Conservation (phyloP, 1,284 basidiomycete species). For the Pseudozyma flocculosa region DNA sequence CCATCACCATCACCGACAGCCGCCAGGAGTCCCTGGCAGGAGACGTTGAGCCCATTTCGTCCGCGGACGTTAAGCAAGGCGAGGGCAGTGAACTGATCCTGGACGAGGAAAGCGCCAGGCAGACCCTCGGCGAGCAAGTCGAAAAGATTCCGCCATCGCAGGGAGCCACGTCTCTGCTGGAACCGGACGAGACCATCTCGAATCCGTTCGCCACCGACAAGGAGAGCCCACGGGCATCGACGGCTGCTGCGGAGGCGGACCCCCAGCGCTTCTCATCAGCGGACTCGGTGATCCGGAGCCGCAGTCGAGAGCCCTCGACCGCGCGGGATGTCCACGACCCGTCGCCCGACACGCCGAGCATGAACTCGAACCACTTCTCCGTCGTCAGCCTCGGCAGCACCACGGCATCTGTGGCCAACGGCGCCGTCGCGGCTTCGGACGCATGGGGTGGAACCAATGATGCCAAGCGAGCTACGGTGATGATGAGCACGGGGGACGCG, state of each 20-base stretch:
- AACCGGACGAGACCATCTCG: constrained; percentile 46
- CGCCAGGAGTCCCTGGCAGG: neutral
- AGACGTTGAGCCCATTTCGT: neutral
- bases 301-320: neutral
- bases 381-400: constrained; percentile 34
- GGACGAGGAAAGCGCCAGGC: constrained; percentile 30
- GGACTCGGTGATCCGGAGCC: neutral
- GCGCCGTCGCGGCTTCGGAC: neutral
- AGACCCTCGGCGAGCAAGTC: constrained; percentile 8
- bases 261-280: neutral
- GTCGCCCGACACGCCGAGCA: constrained; percentile 17
- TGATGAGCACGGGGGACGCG: neutral
- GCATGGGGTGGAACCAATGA: neutral
- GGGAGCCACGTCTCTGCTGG: constrained; percentile 47
- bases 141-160: constrained; percentile 40
- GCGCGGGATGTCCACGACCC: neutral
- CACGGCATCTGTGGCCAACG: constrained; percentile 1
- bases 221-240: neutral
- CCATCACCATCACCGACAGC: too few relatives aligned
- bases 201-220: constrained; percentile 44
- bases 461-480: too few relatives aligned
- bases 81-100: constrained; percentile 11
- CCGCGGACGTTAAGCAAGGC: neutral
- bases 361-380: constrained; percentile 40
- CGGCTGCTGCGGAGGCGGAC: neutral